phyloP scores from a whole-genome alignment of 805 yeast genomes.

The Monosporozyma siamensis region DNA sequence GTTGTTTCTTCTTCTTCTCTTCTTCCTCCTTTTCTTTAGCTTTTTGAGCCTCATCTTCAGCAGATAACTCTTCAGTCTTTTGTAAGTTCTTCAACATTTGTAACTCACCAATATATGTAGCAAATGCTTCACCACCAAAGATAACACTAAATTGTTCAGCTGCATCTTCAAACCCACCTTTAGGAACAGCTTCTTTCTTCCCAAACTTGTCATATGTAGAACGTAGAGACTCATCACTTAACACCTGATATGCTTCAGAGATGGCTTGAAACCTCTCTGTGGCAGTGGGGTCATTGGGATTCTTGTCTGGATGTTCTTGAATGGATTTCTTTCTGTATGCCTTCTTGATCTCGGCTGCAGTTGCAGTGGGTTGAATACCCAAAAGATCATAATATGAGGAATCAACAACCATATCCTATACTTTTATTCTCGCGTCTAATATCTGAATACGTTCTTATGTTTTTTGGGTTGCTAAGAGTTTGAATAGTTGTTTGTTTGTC shows the following conservation, averaged over 20 bases:
- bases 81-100: conserved; percentile 68
- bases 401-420: conserved; percentile 55
- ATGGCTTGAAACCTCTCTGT: conserved; percentile 56
- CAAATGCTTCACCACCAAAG: conserved; percentile 87
- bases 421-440: conserved; percentile 6
- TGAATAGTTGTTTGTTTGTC: background rate
- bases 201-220: conserved; percentile 67
- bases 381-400: conserved; percentile 63
- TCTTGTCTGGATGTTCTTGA: conserved; percentile 73
- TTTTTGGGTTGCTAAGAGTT: background rate
- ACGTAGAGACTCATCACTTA: conserved; percentile 55
- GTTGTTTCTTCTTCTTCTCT: conserved; percentile 13
- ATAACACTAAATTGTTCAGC: conserved; percentile 59
- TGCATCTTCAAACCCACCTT: conserved; percentile 69
- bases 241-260: conserved; percentile 68
- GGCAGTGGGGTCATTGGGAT: conserved; percentile 66
- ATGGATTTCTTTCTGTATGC: conserved; percentile 73
- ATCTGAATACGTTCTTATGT: background rate
- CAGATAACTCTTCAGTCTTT: conserved; percentile 45
- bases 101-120: conserved; percentile 80
- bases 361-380: conserved; percentile 49
- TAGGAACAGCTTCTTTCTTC: conserved; percentile 59
- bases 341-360: conserved; percentile 60
- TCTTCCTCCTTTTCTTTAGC: conserved; percentile 29
- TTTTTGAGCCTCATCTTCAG: conserved; percentile 37